These are phyloP conservation scores for Avena atlantica DNA, from an alignment of 176 grass and related monocot species.

Conservation along the genomic window DNA sequence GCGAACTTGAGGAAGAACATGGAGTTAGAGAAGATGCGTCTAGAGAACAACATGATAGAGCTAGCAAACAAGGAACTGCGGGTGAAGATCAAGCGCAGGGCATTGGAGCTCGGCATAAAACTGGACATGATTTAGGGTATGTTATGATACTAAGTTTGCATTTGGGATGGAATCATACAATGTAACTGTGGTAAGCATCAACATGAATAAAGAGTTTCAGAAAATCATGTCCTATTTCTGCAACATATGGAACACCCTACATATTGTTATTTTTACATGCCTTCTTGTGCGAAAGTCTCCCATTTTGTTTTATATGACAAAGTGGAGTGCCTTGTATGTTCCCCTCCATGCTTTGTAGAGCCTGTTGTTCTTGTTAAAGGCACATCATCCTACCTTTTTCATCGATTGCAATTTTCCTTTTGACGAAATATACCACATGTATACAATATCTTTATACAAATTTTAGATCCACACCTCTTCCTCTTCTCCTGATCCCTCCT, in stretches of 20 bases:
- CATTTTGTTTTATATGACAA: neutral
- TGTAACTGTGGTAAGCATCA: neutral
- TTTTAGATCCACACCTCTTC: neutral
- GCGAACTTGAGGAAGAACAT: neutral
- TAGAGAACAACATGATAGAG: neutral
- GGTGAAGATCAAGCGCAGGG: neutral
- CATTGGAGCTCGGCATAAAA: neutral
- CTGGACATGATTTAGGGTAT: neutral
- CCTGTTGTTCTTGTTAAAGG: too few relatives aligned
- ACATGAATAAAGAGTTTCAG: neutral
- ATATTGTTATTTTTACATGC: neutral
- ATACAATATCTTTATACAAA: neutral
- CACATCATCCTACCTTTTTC: neutral
- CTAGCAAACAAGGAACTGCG: neutral
- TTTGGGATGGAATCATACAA: neutral
- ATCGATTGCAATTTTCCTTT: neutral
- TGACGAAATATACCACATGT: neutral
- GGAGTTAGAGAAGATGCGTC: constrained; percentile 19
- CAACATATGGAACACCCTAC: neutral
- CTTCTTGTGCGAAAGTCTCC: neutral
- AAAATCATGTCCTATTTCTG: neutral
- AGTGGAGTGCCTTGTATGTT: neutral
- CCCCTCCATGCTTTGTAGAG: neutral
- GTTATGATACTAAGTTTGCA: neutral
- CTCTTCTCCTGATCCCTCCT: neutral